A percentile compares a stretch with the other conserved stretches of the same genome.
These are phyloP conservation scores for Euryodendron excelsum DNA, from an alignment of 148 eudicot genomes.

Conservation along the genomic window DNA sequence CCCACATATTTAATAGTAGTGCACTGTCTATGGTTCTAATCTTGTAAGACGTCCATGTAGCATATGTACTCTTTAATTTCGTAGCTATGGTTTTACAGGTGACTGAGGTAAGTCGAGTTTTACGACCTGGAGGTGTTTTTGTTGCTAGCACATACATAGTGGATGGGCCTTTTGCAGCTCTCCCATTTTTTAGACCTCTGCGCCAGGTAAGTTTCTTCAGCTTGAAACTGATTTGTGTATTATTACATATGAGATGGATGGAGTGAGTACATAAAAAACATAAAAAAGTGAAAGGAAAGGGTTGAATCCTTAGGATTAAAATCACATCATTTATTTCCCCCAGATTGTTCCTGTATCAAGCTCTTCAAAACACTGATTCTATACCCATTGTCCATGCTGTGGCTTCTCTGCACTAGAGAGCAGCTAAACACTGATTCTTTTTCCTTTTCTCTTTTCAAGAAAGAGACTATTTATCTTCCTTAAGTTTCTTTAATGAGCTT, in stretches of 20 bases:
- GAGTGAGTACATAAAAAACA: background rate
- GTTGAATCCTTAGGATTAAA: background rate
- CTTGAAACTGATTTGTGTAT: background rate
- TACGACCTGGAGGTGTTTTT: conserved; percentile 93
- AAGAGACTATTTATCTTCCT: background rate
- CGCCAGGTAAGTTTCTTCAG: conserved; percentile 51
- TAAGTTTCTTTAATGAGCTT: background rate
- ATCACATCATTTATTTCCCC: background rate
- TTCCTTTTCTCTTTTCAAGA: background rate
- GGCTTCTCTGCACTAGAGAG: background rate
- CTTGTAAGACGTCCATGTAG: background rate
- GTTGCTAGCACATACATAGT: conserved; percentile 84
- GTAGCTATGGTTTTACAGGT: conserved; percentile 44
- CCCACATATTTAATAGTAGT: background rate
- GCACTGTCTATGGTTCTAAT: background rate
- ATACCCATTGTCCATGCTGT: background rate
- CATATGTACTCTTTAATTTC: background rate
- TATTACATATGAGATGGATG: background rate
- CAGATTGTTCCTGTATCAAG: background rate
- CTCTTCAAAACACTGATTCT: background rate
- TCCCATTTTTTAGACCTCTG: conserved; percentile 57
- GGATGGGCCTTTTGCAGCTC: conserved; percentile 61
- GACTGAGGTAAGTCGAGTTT: conserved; percentile 89
- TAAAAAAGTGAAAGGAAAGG: background rate
- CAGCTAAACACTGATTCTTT: background rate